phyloP scores from a whole-genome alignment of 495 filamentous ascomycete species.

The Aspergillus biplanus region DNA sequence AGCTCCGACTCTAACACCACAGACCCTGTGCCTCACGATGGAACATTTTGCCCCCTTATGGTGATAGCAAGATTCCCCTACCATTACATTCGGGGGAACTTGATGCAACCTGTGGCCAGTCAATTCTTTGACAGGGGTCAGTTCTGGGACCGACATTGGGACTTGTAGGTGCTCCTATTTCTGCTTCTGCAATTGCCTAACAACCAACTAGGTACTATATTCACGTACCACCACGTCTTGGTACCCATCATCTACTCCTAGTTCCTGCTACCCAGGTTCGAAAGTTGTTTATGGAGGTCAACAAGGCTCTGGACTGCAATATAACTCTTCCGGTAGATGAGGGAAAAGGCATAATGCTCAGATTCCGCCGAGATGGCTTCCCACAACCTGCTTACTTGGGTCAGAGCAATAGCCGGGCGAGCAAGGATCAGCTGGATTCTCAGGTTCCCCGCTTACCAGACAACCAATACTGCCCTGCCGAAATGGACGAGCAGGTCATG shows the following conservation, averaged over 20 bases:
- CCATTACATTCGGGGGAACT: slow-evolving; percentile 53
- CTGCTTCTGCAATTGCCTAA: not conserved
- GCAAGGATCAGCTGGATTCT: slow-evolving; percentile 38
- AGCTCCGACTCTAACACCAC: not conserved
- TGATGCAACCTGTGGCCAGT: slow-evolving; percentile 52
- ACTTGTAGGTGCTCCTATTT: slow-evolving; percentile 63
- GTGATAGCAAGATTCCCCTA: slow-evolving; percentile 64
- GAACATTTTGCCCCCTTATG: slow-evolving; percentile 61
- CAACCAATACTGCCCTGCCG: slow-evolving; percentile 18
- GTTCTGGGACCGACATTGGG: slow-evolving; percentile 67
- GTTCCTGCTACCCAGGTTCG: slow-evolving; percentile 66
- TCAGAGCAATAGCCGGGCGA: slow-evolving; percentile 40
- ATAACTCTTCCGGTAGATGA: slow-evolving; percentile 55
- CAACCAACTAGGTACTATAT: slow-evolving; percentile 65
- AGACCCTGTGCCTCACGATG: slow-evolving; percentile 15
- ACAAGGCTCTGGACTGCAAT: slow-evolving; percentile 46
- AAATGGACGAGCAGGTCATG: slow-evolving; percentile 32
- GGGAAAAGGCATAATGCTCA: slow-evolving; percentile 54
- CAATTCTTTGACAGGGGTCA: slow-evolving; percentile 60
- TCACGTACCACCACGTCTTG: slow-evolving; percentile 47
- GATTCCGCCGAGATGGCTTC: slow-evolving; percentile 58
- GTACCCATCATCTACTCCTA: slow-evolving; percentile 59
- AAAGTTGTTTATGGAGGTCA: slow-evolving; percentile 62
- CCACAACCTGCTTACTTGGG: slow-evolving; percentile 69
- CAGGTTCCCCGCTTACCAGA: slow-evolving; percentile 32